Percentiles rank a stretch among this genome's conserved stretches.
Evolutionary conservation across 495 filamentous ascomycete species (phyloP).

Genomic region (Cenococcum geophilum): DNA sequence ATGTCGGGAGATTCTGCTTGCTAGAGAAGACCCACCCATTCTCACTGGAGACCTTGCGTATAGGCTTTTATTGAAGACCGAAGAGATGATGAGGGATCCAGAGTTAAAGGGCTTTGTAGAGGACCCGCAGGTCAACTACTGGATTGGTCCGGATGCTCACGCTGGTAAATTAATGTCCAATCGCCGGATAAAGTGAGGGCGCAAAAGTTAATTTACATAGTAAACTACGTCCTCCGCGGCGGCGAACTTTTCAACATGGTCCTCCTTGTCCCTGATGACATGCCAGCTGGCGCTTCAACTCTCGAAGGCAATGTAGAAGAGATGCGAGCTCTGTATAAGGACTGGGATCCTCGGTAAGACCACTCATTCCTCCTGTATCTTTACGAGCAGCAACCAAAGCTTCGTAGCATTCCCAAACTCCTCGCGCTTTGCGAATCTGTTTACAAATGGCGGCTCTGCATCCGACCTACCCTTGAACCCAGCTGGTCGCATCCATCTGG

Average conservation of each 20-base stretch:
- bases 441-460: slow-evolving; percentile 31
- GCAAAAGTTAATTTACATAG: neutral
- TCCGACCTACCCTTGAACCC: slow-evolving; percentile 22
- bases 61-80: slow-evolving; percentile 50
- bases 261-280: slow-evolving; percentile 61
- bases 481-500: slow-evolving; percentile 22
- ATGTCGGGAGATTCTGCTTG: slow-evolving; percentile 33
- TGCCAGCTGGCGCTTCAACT: slow-evolving; percentile 52
- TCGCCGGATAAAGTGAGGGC: no score
- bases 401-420: slow-evolving; percentile 22
- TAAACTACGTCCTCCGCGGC: slow-evolving; percentile 57
- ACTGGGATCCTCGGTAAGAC: slow-evolving; percentile 44
- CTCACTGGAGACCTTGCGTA: slow-evolving; percentile 67
- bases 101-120: slow-evolving; percentile 45
- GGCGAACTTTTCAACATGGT: slow-evolving; percentile 65
- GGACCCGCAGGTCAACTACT: slow-evolving; percentile 61
- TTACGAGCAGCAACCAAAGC: neutral
- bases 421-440: slow-evolving; percentile 25
- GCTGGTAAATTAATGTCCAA: slow-evolving; percentile 37
- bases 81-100: slow-evolving; percentile 49
- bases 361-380: neutral
- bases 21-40: slow-evolving; percentile 29
- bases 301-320: slow-evolving; percentile 57
- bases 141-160: slow-evolving; percentile 62
- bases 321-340: slow-evolving; percentile 57